Base-by-base conservation (phyloP, 2,329 filamentous ascomycete species). In the Cercospora sp. region DNA sequence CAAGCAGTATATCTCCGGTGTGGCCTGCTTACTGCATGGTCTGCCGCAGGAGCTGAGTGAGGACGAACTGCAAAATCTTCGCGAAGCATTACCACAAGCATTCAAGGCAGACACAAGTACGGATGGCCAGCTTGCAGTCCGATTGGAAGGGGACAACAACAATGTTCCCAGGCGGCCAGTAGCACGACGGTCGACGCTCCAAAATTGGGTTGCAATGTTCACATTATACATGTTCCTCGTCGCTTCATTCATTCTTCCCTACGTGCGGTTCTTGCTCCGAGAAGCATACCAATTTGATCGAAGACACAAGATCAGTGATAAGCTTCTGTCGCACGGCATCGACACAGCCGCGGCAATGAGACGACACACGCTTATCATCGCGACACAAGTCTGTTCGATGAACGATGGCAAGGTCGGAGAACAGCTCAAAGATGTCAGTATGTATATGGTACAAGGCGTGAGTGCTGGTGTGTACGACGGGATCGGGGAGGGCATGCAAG, bases 391-490 rank as follows among this genome's bases (percentile, higher is more conserved):
- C 3, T 84, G 84, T 67, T 84, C 84, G 55, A 84, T 91, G 79
- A 86, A 89, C 23, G 87, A 91, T 68, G 90, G 90, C 0, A 86
- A 84, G 68, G 79, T 91, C n/a, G 88, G 89, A 0, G 83, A 87
- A 69, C 80, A 83, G 3, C 75, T 91, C 23, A 82, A 85, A 18
- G 85, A 87, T 33, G 75, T 86, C 9, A 83, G 85, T 2, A 76
- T 84, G 3, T 92, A 89, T 87, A 85, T 88, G 73, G 78, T 90
- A 1, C 84, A 89, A 69, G 86, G 88, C 20, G 80, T 92, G 61
- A 84, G 87, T 1, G 89, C 88, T 13, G 91, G 90, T 0, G 81
- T 92, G 51, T 87, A 88, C 73, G 88, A 92, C 72, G 89, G 90
- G 5, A 80, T 83, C 40, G 83, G 82, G 1, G 84, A 88, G 68